Evolutionary conservation across 495 filamentous ascomycete genomes (phyloP).

Genomic region (Penicillium flavigenum): DNA sequence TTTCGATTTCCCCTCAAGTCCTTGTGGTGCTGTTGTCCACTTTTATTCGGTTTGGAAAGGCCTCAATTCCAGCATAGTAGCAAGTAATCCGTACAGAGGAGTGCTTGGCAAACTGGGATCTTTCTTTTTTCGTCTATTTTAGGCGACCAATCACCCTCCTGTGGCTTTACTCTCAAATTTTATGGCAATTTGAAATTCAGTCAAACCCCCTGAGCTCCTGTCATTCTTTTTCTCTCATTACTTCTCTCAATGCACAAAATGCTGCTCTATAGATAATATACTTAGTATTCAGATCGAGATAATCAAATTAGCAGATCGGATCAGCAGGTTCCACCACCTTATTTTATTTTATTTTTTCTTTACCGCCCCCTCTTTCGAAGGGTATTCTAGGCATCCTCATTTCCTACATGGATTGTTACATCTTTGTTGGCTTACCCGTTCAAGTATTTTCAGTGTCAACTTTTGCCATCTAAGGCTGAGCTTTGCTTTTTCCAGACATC

Average conservation of each 20-base stretch:
- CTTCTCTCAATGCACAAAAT: background rate
- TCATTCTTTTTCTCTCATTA: too few relatives aligned
- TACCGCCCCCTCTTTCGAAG: too few relatives aligned
- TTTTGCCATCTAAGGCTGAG: background rate
- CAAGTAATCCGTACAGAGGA: too few relatives aligned
- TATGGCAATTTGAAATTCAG: background rate
- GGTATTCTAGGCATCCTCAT: constrained; percentile 7
- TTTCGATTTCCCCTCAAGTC: background rate
- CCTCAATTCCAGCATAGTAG: background rate
- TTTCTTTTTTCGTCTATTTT: constrained; percentile 8
- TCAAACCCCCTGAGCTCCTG: constrained; percentile 1
- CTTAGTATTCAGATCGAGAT: background rate
- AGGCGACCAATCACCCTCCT: background rate
- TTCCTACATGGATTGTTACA: background rate
- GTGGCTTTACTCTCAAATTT: background rate
- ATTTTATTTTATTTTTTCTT: constrained; percentile 4
- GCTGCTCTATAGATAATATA: background rate
- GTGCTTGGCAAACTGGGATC: background rate
- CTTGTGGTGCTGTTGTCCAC: background rate
- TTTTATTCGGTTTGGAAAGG: background rate
- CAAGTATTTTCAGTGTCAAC: background rate
- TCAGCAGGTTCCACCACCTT: constrained; percentile 30
- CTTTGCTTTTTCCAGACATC: constrained; percentile 6
- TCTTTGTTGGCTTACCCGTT: background rate
- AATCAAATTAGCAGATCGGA: constrained; percentile 10